Evolutionary conservation across 345 rosid genomes (phyloP).

Genomic region (Raphanus raphanistrum): DNA sequence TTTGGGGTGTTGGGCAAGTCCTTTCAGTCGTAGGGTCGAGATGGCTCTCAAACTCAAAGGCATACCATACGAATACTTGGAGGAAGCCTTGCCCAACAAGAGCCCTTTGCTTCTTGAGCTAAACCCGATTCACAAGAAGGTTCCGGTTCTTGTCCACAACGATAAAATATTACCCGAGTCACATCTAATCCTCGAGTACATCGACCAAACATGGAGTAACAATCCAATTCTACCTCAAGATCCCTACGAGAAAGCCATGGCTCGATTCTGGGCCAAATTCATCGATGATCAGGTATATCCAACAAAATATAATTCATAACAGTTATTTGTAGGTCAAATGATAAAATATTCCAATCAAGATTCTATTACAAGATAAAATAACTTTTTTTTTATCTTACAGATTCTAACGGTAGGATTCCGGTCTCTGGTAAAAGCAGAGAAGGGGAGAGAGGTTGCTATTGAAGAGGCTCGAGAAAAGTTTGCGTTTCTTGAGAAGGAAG

Average conservation of each 20-base stretch:
- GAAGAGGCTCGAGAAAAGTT: background rate
- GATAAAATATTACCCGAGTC: slow-evolving; percentile 9
- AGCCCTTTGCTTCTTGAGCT: background rate
- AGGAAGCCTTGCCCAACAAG: background rate
- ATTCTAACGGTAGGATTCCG: background rate
- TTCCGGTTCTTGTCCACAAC: slow-evolving; percentile 49
- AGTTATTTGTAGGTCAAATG: too few relatives aligned
- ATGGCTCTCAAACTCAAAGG: slow-evolving; percentile 42
- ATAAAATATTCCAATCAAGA: background rate
- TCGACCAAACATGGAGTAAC: slow-evolving; percentile 46
- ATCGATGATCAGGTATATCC: slow-evolving; percentile 24
- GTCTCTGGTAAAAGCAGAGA: background rate
- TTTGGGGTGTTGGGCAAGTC: background rate
- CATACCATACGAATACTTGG: slow-evolving; percentile 1
- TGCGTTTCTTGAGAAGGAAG: background rate
- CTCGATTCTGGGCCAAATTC: slow-evolving; percentile 48
- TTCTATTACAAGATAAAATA: background rate
- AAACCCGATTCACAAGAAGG: slow-evolving; percentile 33
- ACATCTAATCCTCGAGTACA: slow-evolving; percentile 10
- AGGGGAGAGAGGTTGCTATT: background rate
- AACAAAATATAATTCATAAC: background rate
- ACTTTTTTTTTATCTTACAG: background rate
- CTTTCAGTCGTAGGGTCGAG: slow-evolving; percentile 1
- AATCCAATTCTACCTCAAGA: slow-evolving; percentile 44
- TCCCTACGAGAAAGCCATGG: slow-evolving; percentile 43